Base-by-base conservation (phyloP, 192 early-diverging fungal genomes). In the Coemansia reversa region DNA sequence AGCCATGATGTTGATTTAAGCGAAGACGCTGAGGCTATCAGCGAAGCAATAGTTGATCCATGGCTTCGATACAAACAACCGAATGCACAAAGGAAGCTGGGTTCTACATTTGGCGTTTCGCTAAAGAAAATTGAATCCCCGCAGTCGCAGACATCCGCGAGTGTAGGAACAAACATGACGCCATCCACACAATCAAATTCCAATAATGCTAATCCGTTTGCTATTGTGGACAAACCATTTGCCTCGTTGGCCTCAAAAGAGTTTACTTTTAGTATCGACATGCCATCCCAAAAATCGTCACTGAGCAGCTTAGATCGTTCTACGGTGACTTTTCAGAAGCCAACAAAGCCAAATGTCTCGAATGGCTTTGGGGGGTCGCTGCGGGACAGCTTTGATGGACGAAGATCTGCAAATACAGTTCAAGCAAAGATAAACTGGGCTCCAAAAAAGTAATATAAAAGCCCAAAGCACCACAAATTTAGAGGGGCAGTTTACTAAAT, bases 401-500 rank as follows among this genome's bases (percentile, higher is more conserved):
- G 57, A 39, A 69, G 62, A 18, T 19, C 7, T 9, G 29, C 32
- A 27, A 11, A 32, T 28, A 18, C 67, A 39, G 57, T 51, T 29
- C 54, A 69, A 30, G 45, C 60, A 23, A 70, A 59, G 25, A 80
- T 80, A 47, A 68, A 51, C 55, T 80, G 72, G 72, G 72, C 70
- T 1, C 39, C 67, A 0, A 79, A 74, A 24, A 66, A 60, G 30
- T 60, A 60, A 49, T 30, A 20, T 29, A 20, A 25, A 48, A 12
- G 16, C 14, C 5, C 8, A 28, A 56, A 28, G n/a, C 33, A 16
- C 28, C 39, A 16, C 39, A 16, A 45, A 6, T 39, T 6, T 9
- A 2, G 35, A 1, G 35, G 35, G 12, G 3, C 8, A 12, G 35
- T 39, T 27, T 27, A 27, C 27, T 27, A 27, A 27, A 2, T 2